A percentile compares a stretch with the other conserved stretches of the same genome.
Evolutionary conservation across 163 green algal genomes (phyloP).

Genomic region (Volvox carteri): DNA sequence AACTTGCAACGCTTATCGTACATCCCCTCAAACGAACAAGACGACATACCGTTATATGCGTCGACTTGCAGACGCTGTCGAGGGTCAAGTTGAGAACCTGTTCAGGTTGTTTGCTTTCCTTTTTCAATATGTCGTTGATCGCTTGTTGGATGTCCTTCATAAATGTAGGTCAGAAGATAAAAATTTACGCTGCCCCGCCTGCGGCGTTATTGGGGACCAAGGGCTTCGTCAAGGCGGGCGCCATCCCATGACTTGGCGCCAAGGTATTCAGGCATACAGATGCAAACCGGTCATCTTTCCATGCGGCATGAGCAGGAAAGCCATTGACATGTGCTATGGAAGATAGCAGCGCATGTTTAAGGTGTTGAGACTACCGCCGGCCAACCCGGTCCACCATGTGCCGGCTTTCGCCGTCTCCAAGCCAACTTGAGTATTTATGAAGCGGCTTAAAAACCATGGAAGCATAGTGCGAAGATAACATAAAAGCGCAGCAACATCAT

Average conservation of each 20-base stretch:
- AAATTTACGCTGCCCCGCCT: background rate
- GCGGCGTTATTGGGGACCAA: background rate
- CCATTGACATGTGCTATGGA: background rate
- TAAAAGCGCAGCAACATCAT: background rate
- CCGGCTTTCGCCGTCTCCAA: background rate
- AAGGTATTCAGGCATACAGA: background rate
- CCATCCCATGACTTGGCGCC: background rate
- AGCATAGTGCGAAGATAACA: background rate
- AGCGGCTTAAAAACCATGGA: too few relatives aligned
- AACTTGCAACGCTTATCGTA: too few relatives aligned
- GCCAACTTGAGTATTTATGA: background rate
- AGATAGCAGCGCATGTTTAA: background rate
- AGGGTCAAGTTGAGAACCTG: slow-evolving; percentile 1
- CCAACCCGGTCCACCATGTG: slow-evolving; percentile 22
- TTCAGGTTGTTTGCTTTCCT: slow-evolving; percentile 40
- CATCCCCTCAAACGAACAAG: background rate
- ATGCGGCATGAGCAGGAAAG: too few relatives aligned
- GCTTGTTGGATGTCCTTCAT: slow-evolving; percentile 56
- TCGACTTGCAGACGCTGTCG: slow-evolving; percentile 32
- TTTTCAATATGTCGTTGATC: slow-evolving; percentile 26
- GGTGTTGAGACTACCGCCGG: background rate
- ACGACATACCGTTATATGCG: slow-evolving; percentile 20
- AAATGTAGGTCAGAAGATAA: background rate
- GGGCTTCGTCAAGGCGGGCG: background rate
- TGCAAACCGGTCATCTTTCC: too few relatives aligned